Conservation (phyloP, 1,284 basidiomycete species). For the Leccinum cinnamomeum region DNA sequence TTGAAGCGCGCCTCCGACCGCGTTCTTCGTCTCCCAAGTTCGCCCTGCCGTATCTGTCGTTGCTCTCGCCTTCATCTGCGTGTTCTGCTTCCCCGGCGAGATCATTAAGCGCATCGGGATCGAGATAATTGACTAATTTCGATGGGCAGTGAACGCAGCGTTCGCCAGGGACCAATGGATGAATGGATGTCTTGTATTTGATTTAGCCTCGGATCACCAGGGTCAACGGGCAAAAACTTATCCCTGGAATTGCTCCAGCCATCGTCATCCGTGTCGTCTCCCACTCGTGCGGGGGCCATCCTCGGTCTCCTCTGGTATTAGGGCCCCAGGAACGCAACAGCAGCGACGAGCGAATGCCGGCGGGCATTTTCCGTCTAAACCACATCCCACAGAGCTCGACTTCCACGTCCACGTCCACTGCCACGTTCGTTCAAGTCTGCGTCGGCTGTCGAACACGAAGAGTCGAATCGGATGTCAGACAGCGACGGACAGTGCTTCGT, state of each 20-base stretch:
- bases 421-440: slow-evolving; percentile 10
- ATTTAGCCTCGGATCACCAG: slow-evolving; percentile 6
- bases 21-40: slow-evolving; percentile 38
- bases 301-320: slow-evolving; percentile 51
- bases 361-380: slow-evolving; percentile 26
- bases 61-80: slow-evolving; percentile 42
- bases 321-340: slow-evolving; percentile 26
- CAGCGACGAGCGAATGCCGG: not conserved
- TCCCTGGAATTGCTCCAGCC: slow-evolving; percentile 28
- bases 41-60: slow-evolving; percentile 29
- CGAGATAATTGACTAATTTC: slow-evolving; percentile 51
- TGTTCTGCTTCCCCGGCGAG: slow-evolving; percentile 44
- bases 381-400: slow-evolving; percentile 34
- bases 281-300: slow-evolving; percentile 26
- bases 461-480: slow-evolving; percentile 31
- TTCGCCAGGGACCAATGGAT: slow-evolving; percentile 25
- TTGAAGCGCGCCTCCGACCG: slow-evolving; percentile 60
- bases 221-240: slow-evolving; percentile 16
- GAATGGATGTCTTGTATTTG: slow-evolving; percentile 14
- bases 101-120: slow-evolving; percentile 70
- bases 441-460: slow-evolving; percentile 25
- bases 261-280: slow-evolving; percentile 19
- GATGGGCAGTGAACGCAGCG: slow-evolving; percentile 57
- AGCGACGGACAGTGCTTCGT: slow-evolving; percentile 30
- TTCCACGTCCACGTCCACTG: slow-evolving; percentile 9